Evolutionary conservation across 768 basidiomycete species (phyloP).

Genomic region (Auriscalpium microsporum): DNA sequence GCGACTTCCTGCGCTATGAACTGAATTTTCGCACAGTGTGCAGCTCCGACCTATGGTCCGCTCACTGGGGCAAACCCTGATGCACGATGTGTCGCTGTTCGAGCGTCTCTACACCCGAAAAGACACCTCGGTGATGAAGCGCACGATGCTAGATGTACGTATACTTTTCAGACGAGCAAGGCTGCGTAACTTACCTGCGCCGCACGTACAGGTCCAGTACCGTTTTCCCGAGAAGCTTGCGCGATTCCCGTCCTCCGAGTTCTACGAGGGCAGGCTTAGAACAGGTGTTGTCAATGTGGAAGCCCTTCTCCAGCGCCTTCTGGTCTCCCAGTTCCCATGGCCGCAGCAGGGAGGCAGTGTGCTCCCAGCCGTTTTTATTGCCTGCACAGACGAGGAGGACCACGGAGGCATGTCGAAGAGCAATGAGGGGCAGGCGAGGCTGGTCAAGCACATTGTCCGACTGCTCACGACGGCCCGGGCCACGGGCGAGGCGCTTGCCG

Average conservation of each 20-base stretch:
- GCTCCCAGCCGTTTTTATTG: conserved; percentile 50
- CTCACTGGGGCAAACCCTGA: conserved; percentile 46
- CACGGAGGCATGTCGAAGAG: conserved; percentile 52
- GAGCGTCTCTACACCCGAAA: conserved; percentile 47
- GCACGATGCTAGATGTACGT: conserved; percentile 54
- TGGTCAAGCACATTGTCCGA: conserved; percentile 39
- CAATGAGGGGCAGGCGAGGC: conserved; percentile 48
- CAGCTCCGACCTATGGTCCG: conserved; percentile 60
- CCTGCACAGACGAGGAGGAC: conserved; percentile 50
- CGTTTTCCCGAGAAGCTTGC: conserved; percentile 53
- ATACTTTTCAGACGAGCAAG: no score
- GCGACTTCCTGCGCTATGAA: background rate
- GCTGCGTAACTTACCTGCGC: background rate
- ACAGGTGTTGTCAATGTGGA: conserved; percentile 32
- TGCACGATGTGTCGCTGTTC: conserved; percentile 53
- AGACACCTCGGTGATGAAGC: conserved; percentile 28
- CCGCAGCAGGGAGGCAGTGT: conserved; percentile 29
- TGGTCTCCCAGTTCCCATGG: conserved; percentile 49
- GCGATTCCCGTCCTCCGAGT: conserved; percentile 52
- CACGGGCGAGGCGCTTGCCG: background rate
- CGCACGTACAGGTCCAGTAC: conserved; percentile 45
- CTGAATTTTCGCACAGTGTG: conserved; percentile 32
- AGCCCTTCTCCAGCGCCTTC: conserved; percentile 21
- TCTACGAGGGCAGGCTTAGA: conserved; percentile 47
- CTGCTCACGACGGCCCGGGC: conserved; percentile 27